Base-by-base conservation (phyloP, 257 asterid species). In the Buddleja alternifolia region DNA sequence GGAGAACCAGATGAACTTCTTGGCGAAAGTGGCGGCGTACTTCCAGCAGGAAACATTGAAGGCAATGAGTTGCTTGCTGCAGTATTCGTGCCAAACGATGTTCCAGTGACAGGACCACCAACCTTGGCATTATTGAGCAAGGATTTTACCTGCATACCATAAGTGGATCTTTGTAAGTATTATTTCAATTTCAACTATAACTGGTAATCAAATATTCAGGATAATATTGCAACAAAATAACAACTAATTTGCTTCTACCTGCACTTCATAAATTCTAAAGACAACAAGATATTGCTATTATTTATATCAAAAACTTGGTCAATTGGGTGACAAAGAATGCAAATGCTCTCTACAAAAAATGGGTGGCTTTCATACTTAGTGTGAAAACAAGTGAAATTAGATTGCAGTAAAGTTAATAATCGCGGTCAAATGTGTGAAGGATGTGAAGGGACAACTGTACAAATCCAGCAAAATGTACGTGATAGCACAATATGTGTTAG, bases 1-100 rank as follows among this genome's bases (percentile, higher is more conserved):
- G 99, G 99, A 40, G 99, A 94, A 60, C 97, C 97, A 36, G 96
- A 76, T 34, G 97, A 94, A 72, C 97, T 91, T 81, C 99, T 91
- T 14, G 99, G 99, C 52, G 99, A 94, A 81, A 91, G 99, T 64
- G 99, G 99, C 9, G 99, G 99, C 8, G 99, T 87, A 81, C 99
- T 94, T 46, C 99, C 97, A 62, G 97, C 95, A 64, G 97, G 91
- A 78, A 94, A 94, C 96, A 91, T 91, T 48, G 99, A 94, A 70
- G 99, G 97, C 82, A 91, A 69, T 15, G 96, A 78, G 78, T 86
- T 94, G 80, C 77, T 81, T 71, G 90, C 71, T 44, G 86, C 84
- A 48, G 85, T 81, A 83, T 82, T 89, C 62, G 90, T 42, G 74
- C 83, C 77, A 39, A 82, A 61, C 41, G 97, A 78, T 25, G 85